These are phyloP conservation scores for Eutypa lata DNA, from an alignment of 2,329 filamentous ascomycete genomes.

Conservation along the genomic window DNA sequence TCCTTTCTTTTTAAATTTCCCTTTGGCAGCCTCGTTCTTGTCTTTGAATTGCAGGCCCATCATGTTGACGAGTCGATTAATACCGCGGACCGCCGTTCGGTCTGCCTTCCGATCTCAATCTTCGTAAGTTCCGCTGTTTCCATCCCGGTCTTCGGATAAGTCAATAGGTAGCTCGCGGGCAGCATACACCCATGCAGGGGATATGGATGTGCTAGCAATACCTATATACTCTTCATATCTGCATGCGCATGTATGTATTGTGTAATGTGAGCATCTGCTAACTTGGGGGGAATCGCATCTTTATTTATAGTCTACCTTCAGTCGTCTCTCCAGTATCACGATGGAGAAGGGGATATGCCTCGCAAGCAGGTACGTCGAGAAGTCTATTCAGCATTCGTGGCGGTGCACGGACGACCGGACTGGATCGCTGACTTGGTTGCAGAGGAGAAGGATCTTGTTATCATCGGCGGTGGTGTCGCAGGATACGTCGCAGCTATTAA, in stretches of 20 bases:
- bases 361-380: constrained; percentile 48
- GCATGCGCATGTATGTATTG: constrained; percentile 1
- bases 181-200: neutral
- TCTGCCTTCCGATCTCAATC: constrained; percentile 52
- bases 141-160: constrained; percentile 7
- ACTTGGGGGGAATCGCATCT: constrained; percentile 13
- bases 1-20: constrained; percentile 1
- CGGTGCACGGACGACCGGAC: constrained; percentile 43
- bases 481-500: constrained; percentile 99
- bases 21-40: constrained; percentile 16
- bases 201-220: too few species aligned
- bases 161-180: constrained; percentile 17
- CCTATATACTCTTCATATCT: too few species aligned
- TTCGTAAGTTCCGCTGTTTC: constrained; percentile 41
- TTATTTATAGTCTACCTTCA: constrained; percentile 43
- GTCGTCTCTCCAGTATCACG: constrained; percentile 47
- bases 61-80: constrained; percentile 61
- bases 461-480: constrained; percentile 96
- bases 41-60: constrained; percentile 28
- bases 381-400: constrained; percentile 2
- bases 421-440: constrained; percentile 37
- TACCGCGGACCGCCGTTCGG: constrained; percentile 55
- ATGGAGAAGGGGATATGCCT: constrained; percentile 59
- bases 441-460: constrained; percentile 95
- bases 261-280: constrained; percentile 2